Conservation (phyloP, 2,329 filamentous ascomycete genomes). For the Celoporthe dispersa region DNA sequence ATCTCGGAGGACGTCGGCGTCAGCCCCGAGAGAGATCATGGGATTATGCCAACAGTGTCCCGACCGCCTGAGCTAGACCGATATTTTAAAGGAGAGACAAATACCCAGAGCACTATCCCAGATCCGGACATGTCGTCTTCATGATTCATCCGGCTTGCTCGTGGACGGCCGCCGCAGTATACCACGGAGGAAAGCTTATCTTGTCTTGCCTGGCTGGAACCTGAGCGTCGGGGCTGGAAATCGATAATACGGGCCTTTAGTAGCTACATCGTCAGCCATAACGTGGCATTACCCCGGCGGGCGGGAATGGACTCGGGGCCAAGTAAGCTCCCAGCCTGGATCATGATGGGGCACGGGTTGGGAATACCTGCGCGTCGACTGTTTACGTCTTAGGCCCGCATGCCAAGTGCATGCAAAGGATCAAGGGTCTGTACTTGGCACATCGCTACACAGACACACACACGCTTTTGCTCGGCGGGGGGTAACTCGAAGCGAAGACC, state of each 20-base stretch:
- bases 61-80: not conserved
- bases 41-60: not conserved
- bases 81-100: not conserved
- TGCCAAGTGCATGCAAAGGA: too few relatives aligned
- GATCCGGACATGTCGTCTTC: not conserved
- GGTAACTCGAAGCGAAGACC: not conserved
- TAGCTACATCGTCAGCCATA: not conserved
- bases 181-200: not conserved
- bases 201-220: not conserved
- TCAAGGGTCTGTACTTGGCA: too few relatives aligned
- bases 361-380: not conserved
- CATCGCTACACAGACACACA: too few relatives aligned
- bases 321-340: not conserved
- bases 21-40: not conserved
- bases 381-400: not conserved
- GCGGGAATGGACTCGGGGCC: not conserved
- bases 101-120: not conserved
- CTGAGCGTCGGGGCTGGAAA: not conserved
- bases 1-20: not conserved
- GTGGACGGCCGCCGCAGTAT: not conserved
- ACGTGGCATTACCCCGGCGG: not conserved
- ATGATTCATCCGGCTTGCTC: not conserved
- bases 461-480: not conserved
- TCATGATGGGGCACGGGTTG: not conserved
- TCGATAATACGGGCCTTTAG: not conserved